Conservation (phyloP, 1,284 basidiomycete species). For the Sanguinoderma infundibulare region DNA sequence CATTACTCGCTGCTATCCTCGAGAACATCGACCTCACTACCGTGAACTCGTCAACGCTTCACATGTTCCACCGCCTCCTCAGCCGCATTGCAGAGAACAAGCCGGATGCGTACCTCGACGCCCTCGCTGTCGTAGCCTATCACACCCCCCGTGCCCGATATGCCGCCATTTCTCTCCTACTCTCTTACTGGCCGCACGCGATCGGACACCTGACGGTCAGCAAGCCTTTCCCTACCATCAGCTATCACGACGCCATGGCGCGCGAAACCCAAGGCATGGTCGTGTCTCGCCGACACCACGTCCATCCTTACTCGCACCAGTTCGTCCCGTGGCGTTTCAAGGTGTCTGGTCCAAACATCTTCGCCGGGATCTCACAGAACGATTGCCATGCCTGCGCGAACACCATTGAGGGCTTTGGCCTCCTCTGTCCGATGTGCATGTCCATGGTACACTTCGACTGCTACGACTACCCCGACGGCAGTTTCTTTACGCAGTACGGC, state of each 20-base stretch:
- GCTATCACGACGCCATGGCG: slow-evolving; percentile 32
- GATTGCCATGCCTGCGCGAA: slow-evolving; percentile 60
- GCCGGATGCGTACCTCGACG: slow-evolving; percentile 68
- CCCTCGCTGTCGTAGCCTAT: slow-evolving; percentile 73
- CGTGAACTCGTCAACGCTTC: slow-evolving; percentile 40
- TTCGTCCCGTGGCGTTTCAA: slow-evolving; percentile 71
- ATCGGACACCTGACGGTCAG: slow-evolving; percentile 68
- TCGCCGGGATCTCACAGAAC: slow-evolving; percentile 43
- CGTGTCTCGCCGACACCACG: slow-evolving; percentile 24
- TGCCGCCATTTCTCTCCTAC: slow-evolving; percentile 58
- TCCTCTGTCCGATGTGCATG: slow-evolving; percentile 69
- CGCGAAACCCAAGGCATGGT: slow-evolving; percentile 22
- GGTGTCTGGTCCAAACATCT: slow-evolving; percentile 33
- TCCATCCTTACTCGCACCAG: slow-evolving; percentile 57
- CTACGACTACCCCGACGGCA: slow-evolving; percentile 72
- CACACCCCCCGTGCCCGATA: slow-evolving; percentile 59
- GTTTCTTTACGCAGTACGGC: slow-evolving; percentile 56
- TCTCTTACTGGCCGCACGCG: slow-evolving; percentile 67
- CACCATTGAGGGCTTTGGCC: slow-evolving; percentile 59
- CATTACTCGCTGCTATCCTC: slow-evolving; percentile 62
- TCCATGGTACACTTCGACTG: slow-evolving; percentile 73
- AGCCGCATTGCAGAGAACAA: slow-evolving; percentile 63
- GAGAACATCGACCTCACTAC: slow-evolving; percentile 52
- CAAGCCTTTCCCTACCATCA: slow-evolving; percentile 49
- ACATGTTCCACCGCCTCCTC: slow-evolving; percentile 62